Evolutionary conservation across 257 asterid species (phyloP).

Genomic region (Cynanchum wilfordii): DNA sequence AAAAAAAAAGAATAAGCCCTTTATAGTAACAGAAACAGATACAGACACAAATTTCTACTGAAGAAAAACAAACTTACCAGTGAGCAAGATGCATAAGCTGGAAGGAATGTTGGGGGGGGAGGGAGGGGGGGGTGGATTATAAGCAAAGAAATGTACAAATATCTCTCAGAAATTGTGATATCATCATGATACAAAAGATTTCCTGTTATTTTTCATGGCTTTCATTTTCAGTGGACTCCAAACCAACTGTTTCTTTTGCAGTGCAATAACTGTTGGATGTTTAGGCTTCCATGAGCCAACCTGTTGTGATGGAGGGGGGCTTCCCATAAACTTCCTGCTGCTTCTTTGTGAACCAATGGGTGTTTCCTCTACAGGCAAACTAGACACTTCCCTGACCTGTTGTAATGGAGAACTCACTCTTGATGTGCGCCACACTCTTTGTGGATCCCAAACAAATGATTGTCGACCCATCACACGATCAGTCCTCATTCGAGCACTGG

Average conservation of each 20-base stretch:
- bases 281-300: conserved; percentile 44
- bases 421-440: conserved; percentile 60
- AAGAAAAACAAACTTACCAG: background rate
- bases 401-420: conserved; percentile 61
- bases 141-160: background rate
- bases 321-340: conserved; percentile 57
- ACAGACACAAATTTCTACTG: background rate
- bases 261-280: conserved; percentile 41
- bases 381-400: conserved; percentile 27
- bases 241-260: conserved; percentile 34
- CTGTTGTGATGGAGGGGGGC: conserved; percentile 47
- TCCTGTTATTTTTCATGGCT: conserved; percentile 27
- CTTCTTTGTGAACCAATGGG: conserved; percentile 52
- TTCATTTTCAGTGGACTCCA: conserved; percentile 44
- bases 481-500: conserved; percentile 31
- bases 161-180: background rate
- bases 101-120: background rate
- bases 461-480: conserved; percentile 59
- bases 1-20: background rate
- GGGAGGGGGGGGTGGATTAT: background rate
- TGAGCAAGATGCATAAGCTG: background rate
- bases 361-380: conserved; percentile 36
- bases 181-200: conserved; percentile 22
- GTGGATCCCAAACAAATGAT: conserved; percentile 76
- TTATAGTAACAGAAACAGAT: background rate